phyloP scores from a whole-genome alignment of 495 filamentous ascomycete genomes.

The Hypoxylon cercidicola region DNA sequence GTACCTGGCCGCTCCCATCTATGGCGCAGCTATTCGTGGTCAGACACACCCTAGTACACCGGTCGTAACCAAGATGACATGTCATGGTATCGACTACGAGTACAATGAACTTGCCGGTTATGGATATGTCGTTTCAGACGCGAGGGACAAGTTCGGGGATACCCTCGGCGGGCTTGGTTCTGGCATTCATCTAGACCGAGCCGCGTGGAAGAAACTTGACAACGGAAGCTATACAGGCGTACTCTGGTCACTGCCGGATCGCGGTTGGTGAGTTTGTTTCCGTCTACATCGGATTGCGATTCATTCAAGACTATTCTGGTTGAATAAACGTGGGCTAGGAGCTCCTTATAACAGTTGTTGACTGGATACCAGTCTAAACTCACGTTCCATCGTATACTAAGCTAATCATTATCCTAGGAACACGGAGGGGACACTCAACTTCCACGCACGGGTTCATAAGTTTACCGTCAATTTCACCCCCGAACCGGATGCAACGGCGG shows the following conservation, averaged over 20 bases:
- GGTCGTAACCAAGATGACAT: slow-evolving; percentile 50
- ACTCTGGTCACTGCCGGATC: slow-evolving; percentile 74
- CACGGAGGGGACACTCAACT: slow-evolving; percentile 80
- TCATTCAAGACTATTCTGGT: too few species aligned
- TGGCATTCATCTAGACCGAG: slow-evolving; percentile 71
- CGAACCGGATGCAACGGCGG: slow-evolving; percentile 58
- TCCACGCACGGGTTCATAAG: slow-evolving; percentile 77
- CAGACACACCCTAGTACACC: neutral
- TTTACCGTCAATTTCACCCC: slow-evolving; percentile 69
- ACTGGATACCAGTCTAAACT: too few species aligned
- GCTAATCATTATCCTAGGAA: slow-evolving; percentile 45
- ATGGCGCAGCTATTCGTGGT: slow-evolving; percentile 17
- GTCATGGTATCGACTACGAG: slow-evolving; percentile 70
- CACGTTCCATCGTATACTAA: neutral
- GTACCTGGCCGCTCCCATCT: slow-evolving; percentile 20
- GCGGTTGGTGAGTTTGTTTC: slow-evolving; percentile 66
- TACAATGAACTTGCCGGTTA: slow-evolving; percentile 79
- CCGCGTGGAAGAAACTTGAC: slow-evolving; percentile 68
- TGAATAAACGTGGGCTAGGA: too few species aligned
- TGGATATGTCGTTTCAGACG: slow-evolving; percentile 68
- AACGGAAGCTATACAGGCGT: slow-evolving; percentile 69
- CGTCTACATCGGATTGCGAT: too few species aligned
- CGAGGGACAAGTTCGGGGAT: slow-evolving; percentile 76
- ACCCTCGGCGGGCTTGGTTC: slow-evolving; percentile 77
- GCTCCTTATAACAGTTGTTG: neutral